phyloP scores from a whole-genome alignment of 75 land plant genomes.

The Larix kaempferi region DNA sequence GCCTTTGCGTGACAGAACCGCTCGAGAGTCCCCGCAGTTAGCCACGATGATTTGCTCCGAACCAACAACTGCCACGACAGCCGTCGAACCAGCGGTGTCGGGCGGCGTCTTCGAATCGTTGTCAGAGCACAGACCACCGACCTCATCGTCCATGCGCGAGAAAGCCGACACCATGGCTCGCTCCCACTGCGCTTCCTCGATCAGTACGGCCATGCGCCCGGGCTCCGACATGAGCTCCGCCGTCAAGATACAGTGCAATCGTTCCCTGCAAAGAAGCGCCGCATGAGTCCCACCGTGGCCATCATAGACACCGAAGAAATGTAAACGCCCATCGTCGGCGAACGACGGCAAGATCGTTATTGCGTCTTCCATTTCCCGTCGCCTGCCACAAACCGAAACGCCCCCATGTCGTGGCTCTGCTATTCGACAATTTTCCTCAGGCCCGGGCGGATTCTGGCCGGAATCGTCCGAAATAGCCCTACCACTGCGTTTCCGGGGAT shows the following conservation, averaged over 20 bases:
- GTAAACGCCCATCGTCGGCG: conserved; percentile 14
- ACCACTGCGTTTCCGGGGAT: neutral
- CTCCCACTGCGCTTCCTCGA: conserved; percentile 13
- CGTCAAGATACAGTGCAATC: conserved; percentile 56
- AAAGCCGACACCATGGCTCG: conserved; percentile 36
- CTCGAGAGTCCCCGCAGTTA: conserved; percentile 81
- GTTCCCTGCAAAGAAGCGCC: conserved; percentile 55
- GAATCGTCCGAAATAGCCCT: too few relatives aligned
- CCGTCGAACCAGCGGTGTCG: conserved; percentile 58
- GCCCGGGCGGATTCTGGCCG: neutral
- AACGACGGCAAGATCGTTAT: conserved; percentile 48
- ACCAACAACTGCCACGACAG: conserved; percentile 63
- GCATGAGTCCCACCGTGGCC: conserved; percentile 63
- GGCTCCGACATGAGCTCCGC: conserved; percentile 36
- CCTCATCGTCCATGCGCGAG: conserved; percentile 34
- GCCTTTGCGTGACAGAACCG: conserved; percentile 59
- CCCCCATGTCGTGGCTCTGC: conserved; percentile 37
- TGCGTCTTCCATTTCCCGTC: conserved; percentile 89
- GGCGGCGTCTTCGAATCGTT: neutral
- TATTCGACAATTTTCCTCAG: neutral
- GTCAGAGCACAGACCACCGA: neutral
- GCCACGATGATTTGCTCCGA: conserved; percentile 45
- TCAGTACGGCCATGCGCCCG: too few relatives aligned
- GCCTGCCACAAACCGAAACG: conserved; percentile 56
- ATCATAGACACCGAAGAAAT: conserved; percentile 68